A percentile compares a stretch with the other conserved stretches of the same genome.
Evolutionary conservation across 768 basidiomycete genomes (phyloP).

Genomic region (Thelephora ganbajun): DNA sequence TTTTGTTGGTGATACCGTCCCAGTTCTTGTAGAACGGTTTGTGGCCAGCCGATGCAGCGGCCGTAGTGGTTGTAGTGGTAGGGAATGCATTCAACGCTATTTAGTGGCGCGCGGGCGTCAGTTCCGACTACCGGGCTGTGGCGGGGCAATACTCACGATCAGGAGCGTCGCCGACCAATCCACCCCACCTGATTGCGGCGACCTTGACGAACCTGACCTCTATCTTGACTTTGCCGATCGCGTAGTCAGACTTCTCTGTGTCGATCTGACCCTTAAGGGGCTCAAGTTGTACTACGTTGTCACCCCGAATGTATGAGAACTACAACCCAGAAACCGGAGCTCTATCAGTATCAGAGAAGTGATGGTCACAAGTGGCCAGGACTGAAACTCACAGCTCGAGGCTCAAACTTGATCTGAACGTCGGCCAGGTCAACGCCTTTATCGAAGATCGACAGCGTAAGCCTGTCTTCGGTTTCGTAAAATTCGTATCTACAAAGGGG

Average conservation of each 20-base stretch:
- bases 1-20: slow-evolving; percentile 66
- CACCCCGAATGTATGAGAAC: slow-evolving; percentile 54
- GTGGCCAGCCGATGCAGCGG: slow-evolving; percentile 19
- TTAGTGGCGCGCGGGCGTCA: not conserved
- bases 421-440: slow-evolving; percentile 53
- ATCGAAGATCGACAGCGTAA: slow-evolving; percentile 69
- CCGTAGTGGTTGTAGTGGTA: slow-evolving; percentile 20
- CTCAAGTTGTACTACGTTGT: slow-evolving; percentile 55
- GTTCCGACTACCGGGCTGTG: not conserved
- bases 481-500: slow-evolving; percentile 54
- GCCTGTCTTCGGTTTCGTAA: slow-evolving; percentile 70
- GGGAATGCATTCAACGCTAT: slow-evolving; percentile 16
- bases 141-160: slow-evolving; percentile 40
- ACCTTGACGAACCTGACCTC: slow-evolving; percentile 71
- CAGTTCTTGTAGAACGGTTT: slow-evolving; percentile 61
- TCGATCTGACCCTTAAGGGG: slow-evolving; percentile 79
- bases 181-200: slow-evolving; percentile 57
- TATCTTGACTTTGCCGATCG: slow-evolving; percentile 77
- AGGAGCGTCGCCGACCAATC: slow-evolving; percentile 58
- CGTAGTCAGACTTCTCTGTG: slow-evolving; percentile 41
- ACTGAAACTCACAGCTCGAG: slow-evolving; percentile 36
- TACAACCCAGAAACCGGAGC: slow-evolving; percentile 13
- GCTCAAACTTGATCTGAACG: slow-evolving; percentile 48
- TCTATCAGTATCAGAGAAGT: slow-evolving; percentile 1
- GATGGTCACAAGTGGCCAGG: not conserved